Percentiles rank a stretch among this genome's conserved stretches.
Evolutionary conservation across 257 asterid genomes (phyloP).

Genomic region (Paraleonurus japonicus): DNA sequence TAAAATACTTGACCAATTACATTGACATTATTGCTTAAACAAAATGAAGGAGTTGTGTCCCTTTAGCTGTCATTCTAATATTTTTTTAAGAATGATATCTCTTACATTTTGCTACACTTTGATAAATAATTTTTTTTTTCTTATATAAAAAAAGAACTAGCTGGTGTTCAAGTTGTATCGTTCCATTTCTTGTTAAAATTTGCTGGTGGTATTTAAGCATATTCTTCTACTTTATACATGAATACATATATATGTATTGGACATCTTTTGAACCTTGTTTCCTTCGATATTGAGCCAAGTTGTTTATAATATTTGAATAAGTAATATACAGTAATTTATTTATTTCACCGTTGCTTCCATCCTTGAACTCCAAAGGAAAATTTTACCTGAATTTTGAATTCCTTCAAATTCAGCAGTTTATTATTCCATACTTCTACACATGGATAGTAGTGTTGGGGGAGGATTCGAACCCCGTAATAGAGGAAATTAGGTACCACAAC

Average conservation of each 20-base stretch:
- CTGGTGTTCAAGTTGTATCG: not conserved
- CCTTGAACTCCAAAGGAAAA: not conserved
- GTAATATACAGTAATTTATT: not conserved
- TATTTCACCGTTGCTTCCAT: slow-evolving; percentile 5
- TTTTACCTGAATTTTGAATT: not conserved
- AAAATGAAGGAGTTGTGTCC: not conserved
- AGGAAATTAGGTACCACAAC: not conserved
- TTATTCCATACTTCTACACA: not conserved
- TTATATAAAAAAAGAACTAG: not conserved
- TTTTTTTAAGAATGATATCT: not conserved
- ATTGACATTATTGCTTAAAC: not conserved
- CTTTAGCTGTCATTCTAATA: not conserved
- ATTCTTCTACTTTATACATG: not conserved
- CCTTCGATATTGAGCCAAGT: slow-evolving; percentile 7
- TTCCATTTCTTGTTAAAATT: not conserved
- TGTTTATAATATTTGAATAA: not conserved
- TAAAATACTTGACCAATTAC: not conserved
- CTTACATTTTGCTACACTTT: not conserved
- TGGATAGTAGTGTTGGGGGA: not conserved
- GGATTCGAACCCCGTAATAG: not conserved
- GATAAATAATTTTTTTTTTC: not conserved
- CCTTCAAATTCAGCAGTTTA: not conserved
- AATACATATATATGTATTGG: not conserved
- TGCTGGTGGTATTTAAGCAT: not conserved
- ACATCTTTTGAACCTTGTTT: not conserved